Base-by-base conservation (phyloP, 2,329 filamentous ascomycete species). In the Cercospora berteroae region DNA sequence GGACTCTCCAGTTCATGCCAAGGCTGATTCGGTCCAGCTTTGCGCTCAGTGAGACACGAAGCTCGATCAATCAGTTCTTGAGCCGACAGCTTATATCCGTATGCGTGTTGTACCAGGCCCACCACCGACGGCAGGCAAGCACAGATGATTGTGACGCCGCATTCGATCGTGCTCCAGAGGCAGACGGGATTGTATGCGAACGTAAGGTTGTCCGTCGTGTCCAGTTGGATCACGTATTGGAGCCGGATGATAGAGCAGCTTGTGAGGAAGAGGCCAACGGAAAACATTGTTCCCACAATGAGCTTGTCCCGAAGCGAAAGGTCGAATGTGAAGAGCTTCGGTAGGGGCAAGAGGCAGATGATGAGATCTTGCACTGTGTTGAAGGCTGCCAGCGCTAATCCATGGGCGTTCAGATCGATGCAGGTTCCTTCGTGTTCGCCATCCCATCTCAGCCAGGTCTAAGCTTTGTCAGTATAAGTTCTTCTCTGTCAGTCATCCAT, bases 181-280 rank as follows among this genome's bases (percentile, higher is more conserved):
- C 63, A 64, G 18, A 71, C 59, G 13, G 60, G 18, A 59, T 63
- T 69, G 67, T 70, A 70, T 55, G 67, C 48, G 60, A 61, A 72
- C 2, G 67, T 72, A 0, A 66, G 60, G n/a, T 73, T 73, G 4
- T 36, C 42, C 5, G 60, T 60, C 7, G 23, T 52, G 56, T 66
- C 67, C 44, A 65, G 68, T 7, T 39, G 31, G 4, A 67, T 33
- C 16, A 71, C 33, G 27, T 62, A 68, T 7, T 50, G 25, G 5
- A 72, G 57, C 13, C 71, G 64, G 20, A 70, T 42, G 9, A 71
- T 59, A 59, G 62, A 65, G 67, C 71, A 73, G 12, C 56, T 39
- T 1, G 70, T 72, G 65, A 70, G 70, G 52, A 72, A 72, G 8
- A 72, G 60, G 18, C 70, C 69, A 25, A 71, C 56, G 29, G 68